phyloP scores from a whole-genome alignment of 352 stramenopile genomes.

The Pythium volutum region DNA sequence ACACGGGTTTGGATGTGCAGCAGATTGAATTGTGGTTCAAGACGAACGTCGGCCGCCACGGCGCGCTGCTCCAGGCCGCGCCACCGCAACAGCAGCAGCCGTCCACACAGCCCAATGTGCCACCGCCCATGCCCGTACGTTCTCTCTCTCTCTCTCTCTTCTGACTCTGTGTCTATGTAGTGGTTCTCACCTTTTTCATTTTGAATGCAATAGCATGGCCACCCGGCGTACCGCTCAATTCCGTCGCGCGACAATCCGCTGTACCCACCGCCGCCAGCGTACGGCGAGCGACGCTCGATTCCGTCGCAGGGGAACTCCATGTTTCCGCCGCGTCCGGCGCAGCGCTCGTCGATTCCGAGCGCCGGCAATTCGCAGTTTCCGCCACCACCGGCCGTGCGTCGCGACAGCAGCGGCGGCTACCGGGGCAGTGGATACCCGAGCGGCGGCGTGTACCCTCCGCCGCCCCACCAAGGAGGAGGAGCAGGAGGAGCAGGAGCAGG shows the following conservation, averaged over 20 bases:
- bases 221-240: constrained; percentile 43
- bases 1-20: constrained; percentile 71
- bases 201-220: constrained; percentile 22
- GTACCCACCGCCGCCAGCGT: constrained; percentile 52
- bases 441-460: constrained; percentile 15
- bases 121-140: constrained; percentile 8
- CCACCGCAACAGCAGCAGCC: constrained; percentile 4
- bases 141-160: neutral
- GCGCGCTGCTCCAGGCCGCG: constrained; percentile 9
- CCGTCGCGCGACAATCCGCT: constrained; percentile 52
- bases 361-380: constrained; percentile 55
- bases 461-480: constrained; percentile 9
- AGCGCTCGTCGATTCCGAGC: constrained; percentile 51
- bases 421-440: constrained; percentile 24
- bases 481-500: too few relatives aligned
- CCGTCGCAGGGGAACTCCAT: constrained; percentile 60
- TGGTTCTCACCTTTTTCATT: neutral
- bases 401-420: constrained; percentile 35
- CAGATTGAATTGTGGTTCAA: constrained; percentile 87
- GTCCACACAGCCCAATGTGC: neutral
- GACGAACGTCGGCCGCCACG: constrained; percentile 67
- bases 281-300: constrained; percentile 61
- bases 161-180: too few relatives aligned
- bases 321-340: constrained; percentile 50
- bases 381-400: constrained; percentile 41